phyloP scores from a whole-genome alignment of 805 yeast genomes.

The Suhomyces sp. region DNA sequence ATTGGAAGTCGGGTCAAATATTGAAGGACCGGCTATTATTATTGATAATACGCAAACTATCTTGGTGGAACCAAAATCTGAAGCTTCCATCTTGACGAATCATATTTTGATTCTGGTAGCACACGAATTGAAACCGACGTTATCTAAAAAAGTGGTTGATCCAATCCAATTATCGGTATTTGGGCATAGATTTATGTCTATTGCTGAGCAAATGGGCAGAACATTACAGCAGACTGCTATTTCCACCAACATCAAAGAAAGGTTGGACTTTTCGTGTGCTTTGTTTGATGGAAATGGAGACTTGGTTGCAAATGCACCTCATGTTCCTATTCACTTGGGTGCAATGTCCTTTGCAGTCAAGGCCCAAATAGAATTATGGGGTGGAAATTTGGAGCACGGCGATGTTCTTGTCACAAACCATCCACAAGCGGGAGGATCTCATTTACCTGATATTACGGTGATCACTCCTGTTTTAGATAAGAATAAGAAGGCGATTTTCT shows the following conservation, averaged over 20 bases:
- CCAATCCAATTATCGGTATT: conserved; percentile 42
- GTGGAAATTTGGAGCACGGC: conserved; percentile 39
- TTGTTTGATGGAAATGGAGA: conserved; percentile 42
- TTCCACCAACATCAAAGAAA: conserved; percentile 45
- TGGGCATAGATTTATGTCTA: conserved; percentile 53
- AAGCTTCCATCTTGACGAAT: conserved; percentile 26
- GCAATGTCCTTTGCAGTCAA: conserved; percentile 49
- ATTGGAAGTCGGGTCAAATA: conserved; percentile 20
- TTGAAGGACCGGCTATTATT: conserved; percentile 34
- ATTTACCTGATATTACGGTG: conserved; percentile 68
- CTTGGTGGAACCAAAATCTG: conserved; percentile 32
- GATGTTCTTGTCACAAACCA: conserved; percentile 46
- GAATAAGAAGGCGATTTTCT: conserved; percentile 60
- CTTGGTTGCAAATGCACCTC: conserved; percentile 48
- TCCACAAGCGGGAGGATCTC: conserved; percentile 44
- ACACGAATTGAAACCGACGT: conserved; percentile 20
- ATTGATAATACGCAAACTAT: conserved; percentile 32
- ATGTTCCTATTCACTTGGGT: conserved; percentile 46
- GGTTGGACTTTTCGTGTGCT: conserved; percentile 48
- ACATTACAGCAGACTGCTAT: conserved; percentile 46
- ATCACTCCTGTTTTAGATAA: conserved; percentile 78
- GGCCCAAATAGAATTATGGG: conserved; percentile 41
- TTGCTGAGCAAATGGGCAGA: conserved; percentile 58
- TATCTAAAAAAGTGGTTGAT: conserved; percentile 28
- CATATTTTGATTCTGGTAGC: conserved; percentile 25